Evolutionary conservation across 208 protist genomes (phyloP).

Genomic region (Leishmania tarentolae): DNA sequence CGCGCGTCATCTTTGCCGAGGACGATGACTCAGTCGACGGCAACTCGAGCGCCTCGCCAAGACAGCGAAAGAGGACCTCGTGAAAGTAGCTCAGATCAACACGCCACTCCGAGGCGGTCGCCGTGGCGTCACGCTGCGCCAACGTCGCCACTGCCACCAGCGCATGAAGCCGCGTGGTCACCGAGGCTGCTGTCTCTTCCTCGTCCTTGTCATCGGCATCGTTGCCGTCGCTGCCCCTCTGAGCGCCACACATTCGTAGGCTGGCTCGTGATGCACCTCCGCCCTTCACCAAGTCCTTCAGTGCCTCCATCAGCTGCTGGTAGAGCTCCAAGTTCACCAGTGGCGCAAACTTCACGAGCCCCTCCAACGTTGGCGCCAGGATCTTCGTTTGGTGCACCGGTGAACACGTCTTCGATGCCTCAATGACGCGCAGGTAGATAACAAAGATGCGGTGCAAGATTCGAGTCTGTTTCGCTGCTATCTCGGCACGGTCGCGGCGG

Average conservation of each 20-base stretch:
- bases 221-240: conserved; percentile 5
- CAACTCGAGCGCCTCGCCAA: conserved; percentile 79
- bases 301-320: conserved; percentile 85
- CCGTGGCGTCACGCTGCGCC: conserved; percentile 84
- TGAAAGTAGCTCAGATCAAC: conserved; percentile 94
- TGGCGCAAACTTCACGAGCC: conserved; percentile 91
- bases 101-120: conserved; percentile 81
- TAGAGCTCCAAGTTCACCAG: conserved; percentile 91
- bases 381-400: conserved; percentile 89
- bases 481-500: conserved; percentile 80
- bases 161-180: conserved; percentile 89
- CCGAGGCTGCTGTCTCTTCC: conserved; percentile 55
- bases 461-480: conserved; percentile 87
- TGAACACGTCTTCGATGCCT: conserved; percentile 82
- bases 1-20: conserved; percentile 66
- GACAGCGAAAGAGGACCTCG: conserved; percentile 87
- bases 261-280: conserved; percentile 2
- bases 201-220: conserved; percentile 25
- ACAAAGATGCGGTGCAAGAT: conserved; percentile 92
- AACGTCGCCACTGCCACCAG: conserved; percentile 88
- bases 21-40: conserved; percentile 53
- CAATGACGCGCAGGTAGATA: conserved; percentile 91
- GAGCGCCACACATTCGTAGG: background rate
- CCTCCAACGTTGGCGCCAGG: conserved; percentile 86
- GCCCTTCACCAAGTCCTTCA: conserved; percentile 86